A percentile compares a stretch with the other conserved stretches of the same genome.
Evolutionary conservation across 371 early-diverging fungal genomes (phyloP).

Genomic region (Mucor mucedo): DNA sequence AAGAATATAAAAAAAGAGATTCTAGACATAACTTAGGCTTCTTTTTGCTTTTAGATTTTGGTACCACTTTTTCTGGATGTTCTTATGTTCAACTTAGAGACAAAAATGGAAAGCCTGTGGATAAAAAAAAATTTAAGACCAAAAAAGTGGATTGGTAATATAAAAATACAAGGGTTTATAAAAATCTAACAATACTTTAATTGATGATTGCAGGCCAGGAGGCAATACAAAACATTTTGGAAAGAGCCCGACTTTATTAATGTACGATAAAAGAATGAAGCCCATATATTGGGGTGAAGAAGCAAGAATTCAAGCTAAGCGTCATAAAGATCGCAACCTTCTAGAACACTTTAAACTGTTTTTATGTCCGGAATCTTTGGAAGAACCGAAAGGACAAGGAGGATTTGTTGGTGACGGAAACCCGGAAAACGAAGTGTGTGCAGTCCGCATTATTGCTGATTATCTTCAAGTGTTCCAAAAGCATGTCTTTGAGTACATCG

Average conservation of each 20-base stretch:
- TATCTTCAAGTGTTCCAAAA: background rate
- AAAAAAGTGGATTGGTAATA: background rate
- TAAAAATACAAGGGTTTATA: background rate
- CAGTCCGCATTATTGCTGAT: background rate
- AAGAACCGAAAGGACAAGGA: no score
- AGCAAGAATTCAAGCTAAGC: background rate
- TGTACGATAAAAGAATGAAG: slow-evolving; percentile 2
- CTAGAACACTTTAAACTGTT: slow-evolving; percentile 7
- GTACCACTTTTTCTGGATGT: slow-evolving; percentile 55
- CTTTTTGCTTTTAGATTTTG: slow-evolving; percentile 44
- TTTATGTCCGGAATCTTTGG: background rate
- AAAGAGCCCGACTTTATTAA: background rate
- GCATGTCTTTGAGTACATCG: background rate
- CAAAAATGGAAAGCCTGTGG: background rate
- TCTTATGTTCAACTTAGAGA: slow-evolving; percentile 25
- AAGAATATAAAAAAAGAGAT: background rate
- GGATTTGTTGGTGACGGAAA: no score
- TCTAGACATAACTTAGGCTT: no score
- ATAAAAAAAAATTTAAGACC: background rate
- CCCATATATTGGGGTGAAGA: background rate
- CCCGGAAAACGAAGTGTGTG: background rate
- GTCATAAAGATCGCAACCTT: background rate
- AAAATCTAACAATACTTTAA: background rate
- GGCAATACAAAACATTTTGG: background rate
- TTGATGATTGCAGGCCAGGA: background rate